Percentiles rank a stretch among this genome's conserved stretches.
These are phyloP conservation scores for Pichia sp. DNA, from an alignment of 1,139 yeast genomes.

Conservation along the genomic window DNA sequence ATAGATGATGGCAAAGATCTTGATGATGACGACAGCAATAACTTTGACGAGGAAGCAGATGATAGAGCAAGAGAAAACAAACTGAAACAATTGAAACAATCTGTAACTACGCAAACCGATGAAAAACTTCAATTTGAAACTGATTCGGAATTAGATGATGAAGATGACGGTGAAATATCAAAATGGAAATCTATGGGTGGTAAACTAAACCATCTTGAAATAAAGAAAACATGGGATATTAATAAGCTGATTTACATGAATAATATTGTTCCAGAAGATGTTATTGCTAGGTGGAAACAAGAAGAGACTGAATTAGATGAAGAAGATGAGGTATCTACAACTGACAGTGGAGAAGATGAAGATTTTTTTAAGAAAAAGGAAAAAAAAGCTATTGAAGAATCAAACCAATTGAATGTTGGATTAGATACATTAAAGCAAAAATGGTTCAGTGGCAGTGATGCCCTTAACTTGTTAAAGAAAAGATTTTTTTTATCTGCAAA, in stretches of 20 bases:
- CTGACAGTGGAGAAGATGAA: slow-evolving; percentile 47
- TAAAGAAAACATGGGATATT: slow-evolving; percentile 64
- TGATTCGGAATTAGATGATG: slow-evolving; percentile 36
- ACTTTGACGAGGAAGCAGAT: slow-evolving; percentile 28
- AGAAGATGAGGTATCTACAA: slow-evolving; percentile 24
- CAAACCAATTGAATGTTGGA: slow-evolving; percentile 26
- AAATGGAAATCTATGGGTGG: slow-evolving; percentile 32
- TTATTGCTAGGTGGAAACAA: slow-evolving; percentile 64
- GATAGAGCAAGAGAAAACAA: slow-evolving; percentile 29
- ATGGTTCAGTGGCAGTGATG: slow-evolving; percentile 39
- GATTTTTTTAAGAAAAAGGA: slow-evolving; percentile 61
- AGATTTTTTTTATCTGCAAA: slow-evolving; percentile 70
- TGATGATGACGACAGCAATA: slow-evolving; percentile 29
- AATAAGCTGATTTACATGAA: slow-evolving; percentile 74
- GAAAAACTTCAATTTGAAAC: slow-evolving; percentile 37
- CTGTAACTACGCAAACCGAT: slow-evolving; percentile 19
- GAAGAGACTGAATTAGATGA: slow-evolving; percentile 34
- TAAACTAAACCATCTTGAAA: slow-evolving; percentile 34
- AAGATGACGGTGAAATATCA: slow-evolving; percentile 23
- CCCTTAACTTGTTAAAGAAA: slow-evolving; percentile 43
- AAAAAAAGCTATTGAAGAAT: slow-evolving; percentile 15
- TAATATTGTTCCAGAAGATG: slow-evolving; percentile 70
- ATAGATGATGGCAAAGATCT: slow-evolving; percentile 41
- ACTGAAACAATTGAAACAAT: slow-evolving; percentile 43
- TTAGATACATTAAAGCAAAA: slow-evolving; percentile 46